Evolutionary conservation across 2,329 filamentous ascomycete species (phyloP).

Genomic region (Ophiostoma populinum): DNA sequence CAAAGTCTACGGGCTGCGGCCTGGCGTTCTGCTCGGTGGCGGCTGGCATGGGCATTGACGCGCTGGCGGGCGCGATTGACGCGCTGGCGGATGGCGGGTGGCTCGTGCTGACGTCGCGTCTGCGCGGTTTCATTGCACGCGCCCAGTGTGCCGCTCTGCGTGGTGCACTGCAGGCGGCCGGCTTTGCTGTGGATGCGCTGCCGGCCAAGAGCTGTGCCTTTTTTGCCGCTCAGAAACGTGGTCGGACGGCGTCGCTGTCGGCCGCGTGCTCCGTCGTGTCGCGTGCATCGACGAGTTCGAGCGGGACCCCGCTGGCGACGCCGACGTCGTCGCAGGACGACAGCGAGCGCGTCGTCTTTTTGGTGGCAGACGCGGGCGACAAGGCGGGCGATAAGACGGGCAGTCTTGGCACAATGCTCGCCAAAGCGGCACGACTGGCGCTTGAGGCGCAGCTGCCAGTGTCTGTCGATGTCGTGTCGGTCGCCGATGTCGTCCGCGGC

Average conservation of each 20-base stretch:
- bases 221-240: constrained; percentile 4
- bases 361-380: too few relatives aligned
- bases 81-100: constrained; percentile 5
- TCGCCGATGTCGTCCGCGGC: not conserved
- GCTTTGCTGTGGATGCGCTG: not conserved
- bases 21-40: constrained; percentile 3
- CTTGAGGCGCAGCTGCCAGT: not conserved
- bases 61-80: not conserved
- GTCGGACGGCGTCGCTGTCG: not conserved
- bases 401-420: not conserved
- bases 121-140: not conserved
- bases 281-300: too few relatives aligned
- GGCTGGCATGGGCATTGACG: not conserved
- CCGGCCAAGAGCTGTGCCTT: not conserved
- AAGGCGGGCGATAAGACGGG: too few relatives aligned
- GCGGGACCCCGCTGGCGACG: too few relatives aligned
- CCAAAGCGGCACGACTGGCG: too few relatives aligned
- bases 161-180: not conserved
- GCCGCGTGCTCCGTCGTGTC: too few relatives aligned
- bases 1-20: not conserved
- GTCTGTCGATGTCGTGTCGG: not conserved
- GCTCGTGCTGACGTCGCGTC: constrained; percentile 5
- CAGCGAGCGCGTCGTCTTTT: too few relatives aligned
- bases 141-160: not conserved
- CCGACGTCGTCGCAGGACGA: too few relatives aligned